A percentile compares a stretch with the other conserved stretches of the same genome.
phyloP scores from a whole-genome alignment of 495 filamentous ascomycete genomes.

The Neurospora sp. region DNA sequence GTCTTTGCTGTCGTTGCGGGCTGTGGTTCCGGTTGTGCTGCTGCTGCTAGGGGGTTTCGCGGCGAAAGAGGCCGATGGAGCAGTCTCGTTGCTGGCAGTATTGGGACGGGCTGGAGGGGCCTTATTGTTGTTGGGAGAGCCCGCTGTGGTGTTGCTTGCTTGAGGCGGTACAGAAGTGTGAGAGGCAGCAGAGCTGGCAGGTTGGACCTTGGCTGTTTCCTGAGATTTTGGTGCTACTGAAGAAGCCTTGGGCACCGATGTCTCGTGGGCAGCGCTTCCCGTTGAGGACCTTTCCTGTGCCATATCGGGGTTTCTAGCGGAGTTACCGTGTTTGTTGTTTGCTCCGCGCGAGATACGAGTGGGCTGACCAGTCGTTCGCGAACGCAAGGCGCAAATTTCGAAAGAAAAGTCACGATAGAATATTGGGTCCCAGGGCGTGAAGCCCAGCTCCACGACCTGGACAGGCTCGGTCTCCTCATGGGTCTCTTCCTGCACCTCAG shows the following conservation, averaged over 20 bases:
- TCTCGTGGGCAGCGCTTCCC: neutral
- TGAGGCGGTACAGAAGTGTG: neutral
- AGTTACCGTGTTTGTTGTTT: neutral
- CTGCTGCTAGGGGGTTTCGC: neutral
- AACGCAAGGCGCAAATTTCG: slow-evolving; percentile 12
- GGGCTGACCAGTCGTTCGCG: slow-evolving; percentile 17
- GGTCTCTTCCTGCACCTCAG: neutral
- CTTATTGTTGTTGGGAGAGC: neutral
- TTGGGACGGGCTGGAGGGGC: neutral
- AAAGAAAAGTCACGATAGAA: slow-evolving; percentile 4
- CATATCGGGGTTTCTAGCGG: neutral
- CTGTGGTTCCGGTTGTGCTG: slow-evolving; percentile 3
- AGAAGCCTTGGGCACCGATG: neutral
- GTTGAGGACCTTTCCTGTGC: slow-evolving; percentile 4
- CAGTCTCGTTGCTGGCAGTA: neutral
- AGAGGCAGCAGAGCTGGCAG: neutral
- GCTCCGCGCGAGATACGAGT: slow-evolving; percentile 10
- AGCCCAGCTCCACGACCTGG: slow-evolving; percentile 9
- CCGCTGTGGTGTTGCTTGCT: neutral
- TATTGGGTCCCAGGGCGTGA: slow-evolving; percentile 18
- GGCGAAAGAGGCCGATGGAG: neutral
- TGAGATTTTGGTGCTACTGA: neutral
- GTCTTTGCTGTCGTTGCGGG: slow-evolving; percentile 3
- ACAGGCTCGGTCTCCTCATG: neutral
- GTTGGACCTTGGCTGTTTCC: neutral